Percentiles rank a stretch among this genome's conserved stretches.
Evolutionary conservation across 2,329 filamentous ascomycete genomes (phyloP).

Genomic region (Aspergillus tamarii): DNA sequence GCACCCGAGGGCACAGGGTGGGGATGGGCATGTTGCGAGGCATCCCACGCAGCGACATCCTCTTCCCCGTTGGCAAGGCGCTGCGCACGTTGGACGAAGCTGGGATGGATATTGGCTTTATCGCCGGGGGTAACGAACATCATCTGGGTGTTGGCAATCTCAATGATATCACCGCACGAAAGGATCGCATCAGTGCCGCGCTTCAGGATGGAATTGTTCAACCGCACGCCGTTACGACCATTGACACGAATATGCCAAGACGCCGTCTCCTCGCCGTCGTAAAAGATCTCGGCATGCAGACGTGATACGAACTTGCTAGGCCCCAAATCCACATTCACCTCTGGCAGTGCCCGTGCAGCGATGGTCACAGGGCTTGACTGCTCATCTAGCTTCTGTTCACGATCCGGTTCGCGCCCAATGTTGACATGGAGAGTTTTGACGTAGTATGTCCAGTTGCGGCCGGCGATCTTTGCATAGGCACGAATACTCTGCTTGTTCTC

Average conservation of each 20-base stretch:
- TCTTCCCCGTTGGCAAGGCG: slow-evolving; percentile 47
- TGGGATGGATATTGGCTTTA: slow-evolving; percentile 68
- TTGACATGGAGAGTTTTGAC: slow-evolving; percentile 53
- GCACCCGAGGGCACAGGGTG: slow-evolving; percentile 21
- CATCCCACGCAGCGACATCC: slow-evolving; percentile 39
- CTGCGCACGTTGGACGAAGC: slow-evolving; percentile 70
- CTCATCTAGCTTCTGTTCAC: slow-evolving; percentile 45
- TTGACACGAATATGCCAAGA: slow-evolving; percentile 86
- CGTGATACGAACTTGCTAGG: slow-evolving; percentile 81
- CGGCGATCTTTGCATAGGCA: slow-evolving; percentile 56
- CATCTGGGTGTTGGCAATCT: slow-evolving; percentile 94
- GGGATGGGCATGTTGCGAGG: slow-evolving; percentile 44
- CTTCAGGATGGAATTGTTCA: slow-evolving; percentile 75
- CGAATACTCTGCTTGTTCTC: slow-evolving; percentile 51
- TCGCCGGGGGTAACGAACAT: slow-evolving; percentile 93
- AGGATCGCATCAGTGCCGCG: slow-evolving; percentile 68
- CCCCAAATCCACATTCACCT: slow-evolving; percentile 84
- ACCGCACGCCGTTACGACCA: slow-evolving; percentile 85
- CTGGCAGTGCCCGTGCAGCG: slow-evolving; percentile 47
- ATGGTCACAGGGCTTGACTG: slow-evolving; percentile 52
- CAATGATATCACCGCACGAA: slow-evolving; percentile 85
- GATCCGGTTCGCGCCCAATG: slow-evolving; percentile 54
- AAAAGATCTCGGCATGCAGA: slow-evolving; percentile 74
- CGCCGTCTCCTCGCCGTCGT: slow-evolving; percentile 64
- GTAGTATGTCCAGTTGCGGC: slow-evolving; percentile 56